phyloP scores from a whole-genome alignment of 805 yeast species.

The Metschnikowia cerradonensis region DNA sequence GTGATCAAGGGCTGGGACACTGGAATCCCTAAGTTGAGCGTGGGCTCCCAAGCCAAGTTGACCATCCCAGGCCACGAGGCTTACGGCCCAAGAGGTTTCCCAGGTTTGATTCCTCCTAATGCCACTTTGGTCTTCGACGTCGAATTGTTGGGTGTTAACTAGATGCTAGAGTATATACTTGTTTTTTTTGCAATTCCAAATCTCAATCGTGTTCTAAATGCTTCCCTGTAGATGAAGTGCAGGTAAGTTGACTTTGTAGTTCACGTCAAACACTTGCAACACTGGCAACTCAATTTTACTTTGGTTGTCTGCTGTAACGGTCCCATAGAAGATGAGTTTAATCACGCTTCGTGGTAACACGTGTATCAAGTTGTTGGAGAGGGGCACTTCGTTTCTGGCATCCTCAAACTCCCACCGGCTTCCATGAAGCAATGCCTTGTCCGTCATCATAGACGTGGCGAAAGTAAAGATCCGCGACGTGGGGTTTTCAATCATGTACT shows the following conservation, averaged over 20 bases:
- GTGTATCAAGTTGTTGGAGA: constrained; percentile 37
- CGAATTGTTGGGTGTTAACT: constrained; percentile 59
- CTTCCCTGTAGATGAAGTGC: constrained; percentile 5
- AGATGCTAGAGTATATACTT: constrained; percentile 7
- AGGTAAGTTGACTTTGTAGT: constrained; percentile 58
- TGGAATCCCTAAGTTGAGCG: constrained; percentile 86
- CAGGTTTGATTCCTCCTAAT: constrained; percentile 94
- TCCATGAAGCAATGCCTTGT: constrained; percentile 11
- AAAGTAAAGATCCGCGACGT: constrained; percentile 67
- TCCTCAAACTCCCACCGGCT: constrained; percentile 14
- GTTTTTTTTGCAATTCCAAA: not conserved
- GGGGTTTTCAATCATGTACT: constrained; percentile 67
- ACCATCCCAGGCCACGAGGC: constrained; percentile 93
- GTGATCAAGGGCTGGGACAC: constrained; percentile 97
- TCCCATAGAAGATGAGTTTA: constrained; percentile 30
- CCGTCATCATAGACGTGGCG: constrained; percentile 28
- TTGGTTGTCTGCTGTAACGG: constrained; percentile 10
- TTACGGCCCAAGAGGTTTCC: constrained; percentile 93
- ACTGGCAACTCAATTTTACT: constrained; percentile 47
- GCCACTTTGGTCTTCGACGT: constrained; percentile 88
- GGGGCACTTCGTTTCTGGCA: constrained; percentile 21
- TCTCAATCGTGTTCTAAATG: not conserved
- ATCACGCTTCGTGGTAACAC: constrained; percentile 62
- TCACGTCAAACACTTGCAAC: constrained; percentile 62
- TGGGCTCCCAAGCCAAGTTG: constrained; percentile 89